A percentile compares a stretch with the other conserved stretches of the same genome.
Conservation (phyloP, 225 moss, liverwort and hornwort genomes). For the Pseudoscleropodium purum region DNA sequence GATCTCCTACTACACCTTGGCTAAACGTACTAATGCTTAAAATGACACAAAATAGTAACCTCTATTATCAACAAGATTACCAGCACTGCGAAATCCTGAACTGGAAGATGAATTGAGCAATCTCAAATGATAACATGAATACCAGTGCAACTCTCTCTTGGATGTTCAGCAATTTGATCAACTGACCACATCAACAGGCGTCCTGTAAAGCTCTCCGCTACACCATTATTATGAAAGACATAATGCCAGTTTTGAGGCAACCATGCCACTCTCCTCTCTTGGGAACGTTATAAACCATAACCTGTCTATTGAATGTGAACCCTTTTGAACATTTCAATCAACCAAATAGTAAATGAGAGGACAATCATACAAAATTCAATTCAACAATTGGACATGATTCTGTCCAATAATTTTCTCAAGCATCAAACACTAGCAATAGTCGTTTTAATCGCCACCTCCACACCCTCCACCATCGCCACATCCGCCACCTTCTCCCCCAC, state of each 20-base stretch:
- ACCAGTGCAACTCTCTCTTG: too few species aligned
- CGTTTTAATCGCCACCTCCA: neutral
- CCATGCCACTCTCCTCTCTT: neutral
- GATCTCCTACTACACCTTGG: neutral
- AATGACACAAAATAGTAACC: neutral
- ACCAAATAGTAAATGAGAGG: neutral
- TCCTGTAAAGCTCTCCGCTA: neutral
- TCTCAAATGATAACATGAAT: too few species aligned
- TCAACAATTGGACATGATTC: neutral
- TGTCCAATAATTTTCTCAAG: neutral
- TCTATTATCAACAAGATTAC: neutral
- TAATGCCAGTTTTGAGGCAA: neutral
- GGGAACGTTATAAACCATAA: neutral
- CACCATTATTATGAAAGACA: neutral
- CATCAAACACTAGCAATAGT: neutral
- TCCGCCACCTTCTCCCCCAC: neutral
- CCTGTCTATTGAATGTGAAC: neutral
- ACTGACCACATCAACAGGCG: neutral
- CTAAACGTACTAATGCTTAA: neutral
- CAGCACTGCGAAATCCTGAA: neutral
- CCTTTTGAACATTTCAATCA: neutral
- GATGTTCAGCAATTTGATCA: neutral
- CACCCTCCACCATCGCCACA: neutral
- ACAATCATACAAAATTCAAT: neutral
- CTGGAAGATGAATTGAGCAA: neutral